phyloP scores from a whole-genome alignment of 1,284 basidiomycete species.

The Rhodotorula mucilaginosa region DNA sequence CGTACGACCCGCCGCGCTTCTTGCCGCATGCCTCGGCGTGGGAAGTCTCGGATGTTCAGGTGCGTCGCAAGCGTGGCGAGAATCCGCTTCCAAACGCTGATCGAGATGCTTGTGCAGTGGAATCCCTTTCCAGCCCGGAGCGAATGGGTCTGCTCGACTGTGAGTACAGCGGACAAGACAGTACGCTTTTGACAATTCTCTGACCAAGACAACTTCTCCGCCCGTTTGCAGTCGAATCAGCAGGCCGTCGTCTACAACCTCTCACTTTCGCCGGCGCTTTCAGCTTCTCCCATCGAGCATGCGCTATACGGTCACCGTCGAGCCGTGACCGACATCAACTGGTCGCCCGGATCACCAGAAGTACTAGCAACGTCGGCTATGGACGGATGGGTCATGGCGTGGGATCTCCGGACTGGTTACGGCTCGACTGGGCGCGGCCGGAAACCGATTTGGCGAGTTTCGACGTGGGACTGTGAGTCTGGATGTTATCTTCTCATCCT shows the following conservation, averaged over 20 bases:
- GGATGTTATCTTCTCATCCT: no score
- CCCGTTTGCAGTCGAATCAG: slow-evolving; percentile 63
- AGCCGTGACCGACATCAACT: slow-evolving; percentile 93
- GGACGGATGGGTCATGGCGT: slow-evolving; percentile 66
- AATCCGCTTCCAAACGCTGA: not conserved
- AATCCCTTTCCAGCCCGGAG: slow-evolving; percentile 81
- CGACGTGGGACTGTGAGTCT: slow-evolving; percentile 50
- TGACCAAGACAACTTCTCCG: not conserved
- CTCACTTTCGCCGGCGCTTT: slow-evolving; percentile 61
- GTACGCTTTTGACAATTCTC: no score
- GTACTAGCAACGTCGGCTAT: slow-evolving; percentile 54
- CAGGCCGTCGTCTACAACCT: slow-evolving; percentile 98
- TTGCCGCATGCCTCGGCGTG: slow-evolving; percentile 93
- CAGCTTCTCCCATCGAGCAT: slow-evolving; percentile 59
- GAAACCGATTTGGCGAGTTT: slow-evolving; percentile 49
- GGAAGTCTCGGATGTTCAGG: slow-evolving; percentile 73
- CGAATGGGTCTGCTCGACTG: slow-evolving; percentile 88
- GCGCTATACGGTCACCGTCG: slow-evolving; percentile 82
- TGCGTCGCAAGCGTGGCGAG: not conserved
- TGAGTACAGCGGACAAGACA: slow-evolving; percentile 6
- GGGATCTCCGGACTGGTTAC: slow-evolving; percentile 64
- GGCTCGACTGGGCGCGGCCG: slow-evolving; percentile 38
- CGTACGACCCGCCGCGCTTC: slow-evolving; percentile 82
- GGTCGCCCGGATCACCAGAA: slow-evolving; percentile 80
- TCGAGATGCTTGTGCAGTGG: slow-evolving; percentile 60